Base-by-base conservation (phyloP, 257 asterid species). In the Haberlea rhodopensis region DNA sequence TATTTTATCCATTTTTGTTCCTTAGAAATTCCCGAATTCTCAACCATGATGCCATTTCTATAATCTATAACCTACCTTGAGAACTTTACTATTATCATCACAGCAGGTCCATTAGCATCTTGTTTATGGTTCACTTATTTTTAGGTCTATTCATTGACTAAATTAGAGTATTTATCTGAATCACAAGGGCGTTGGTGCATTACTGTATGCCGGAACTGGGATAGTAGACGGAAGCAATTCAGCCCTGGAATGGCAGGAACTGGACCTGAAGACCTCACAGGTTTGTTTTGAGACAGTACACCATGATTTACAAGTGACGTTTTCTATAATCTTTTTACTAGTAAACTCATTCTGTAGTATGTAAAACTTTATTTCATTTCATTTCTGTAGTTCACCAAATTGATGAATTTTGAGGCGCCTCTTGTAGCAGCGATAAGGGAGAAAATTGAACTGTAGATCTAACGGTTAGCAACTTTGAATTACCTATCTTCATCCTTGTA, bases 211-310 rank as follows among this genome's bases (percentile, higher is more conserved):
- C 56, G 97, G 97, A 68, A 87, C 92, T 1, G 99, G 97, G 58
- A 82, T 94, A 58, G 97, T 87, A 26, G 85, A 94, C 53, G 99
- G 97, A 71, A 94, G 99, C 74, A 75, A 81, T 71, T 76, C 97
- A 25, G 57, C 90, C 40, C 76, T 76, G 56, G 99, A 94, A 75
- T 94, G 97, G 99, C 88, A 94, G 75, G 96, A 94, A 63, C 81
- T 94, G 51, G 95, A 94, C 77, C 87, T 94, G 60, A 94, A 94
- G 94, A 91, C 86, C 15, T 94, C 97, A 51, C 99, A 94, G 96
- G 99, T 89, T 75, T 73, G 81, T 52, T 45, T 71, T 65, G 40
- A 25, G 52, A 32, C 2, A 48, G 28, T 34, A 8, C 45, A 24
- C 2, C 18, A 27, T 27, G 22, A 19, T 53, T 43, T 66, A 46